Base-by-base conservation (phyloP, 192 early-diverging fungal genomes). In the Podila verticillata region DNA sequence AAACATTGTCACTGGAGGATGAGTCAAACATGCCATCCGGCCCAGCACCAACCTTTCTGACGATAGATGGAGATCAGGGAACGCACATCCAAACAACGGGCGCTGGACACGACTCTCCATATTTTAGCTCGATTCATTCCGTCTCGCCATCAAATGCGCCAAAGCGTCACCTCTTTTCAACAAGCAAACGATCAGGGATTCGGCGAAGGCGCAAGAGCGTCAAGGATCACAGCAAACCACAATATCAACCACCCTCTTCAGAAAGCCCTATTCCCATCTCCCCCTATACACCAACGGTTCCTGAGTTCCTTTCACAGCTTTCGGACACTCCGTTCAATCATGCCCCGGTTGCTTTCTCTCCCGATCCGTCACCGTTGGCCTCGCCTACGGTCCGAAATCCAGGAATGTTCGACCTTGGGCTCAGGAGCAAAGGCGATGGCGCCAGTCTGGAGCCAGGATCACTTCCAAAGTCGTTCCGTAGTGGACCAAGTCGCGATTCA, bases 111-210 rank as follows among this genome's bases (percentile, higher is more conserved):
- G 74, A 78, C 49, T 78, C 74, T 0, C 74, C 68, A 1, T 56
- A 36, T 28, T 44, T 66, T 54, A 39, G 68, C 49, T 62, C 74
- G 0, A 34, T 61, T 4, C 66, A 70, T 32, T 78, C 74, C 4
- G 17, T 57, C 12, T 70, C 74, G 20, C 68, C 74, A 2, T 65
- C 63, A 12, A 54, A 19, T 48, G 47, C 32, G 29, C 29, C 67
- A 15, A 78, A 70, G 48, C 74, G 74, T 5, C 74, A 78, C 34
- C 54, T 70, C 2, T 70, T 78, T 62, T 78, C 74, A 19, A 78
- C 74, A 17, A 70, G 13, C 58, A 78, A 70, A 47, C 67, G 74
- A 1, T 66, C 74, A 35, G 68, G 74, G 1, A 39, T 78, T 28
- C 74, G 74, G 7, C 64, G 74, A 12, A 59, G 68, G 35, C 68